Evolutionary conservation across 2,329 filamentous ascomycete species (phyloP).

Genomic region (Emericellopsis cladophorae): DNA sequence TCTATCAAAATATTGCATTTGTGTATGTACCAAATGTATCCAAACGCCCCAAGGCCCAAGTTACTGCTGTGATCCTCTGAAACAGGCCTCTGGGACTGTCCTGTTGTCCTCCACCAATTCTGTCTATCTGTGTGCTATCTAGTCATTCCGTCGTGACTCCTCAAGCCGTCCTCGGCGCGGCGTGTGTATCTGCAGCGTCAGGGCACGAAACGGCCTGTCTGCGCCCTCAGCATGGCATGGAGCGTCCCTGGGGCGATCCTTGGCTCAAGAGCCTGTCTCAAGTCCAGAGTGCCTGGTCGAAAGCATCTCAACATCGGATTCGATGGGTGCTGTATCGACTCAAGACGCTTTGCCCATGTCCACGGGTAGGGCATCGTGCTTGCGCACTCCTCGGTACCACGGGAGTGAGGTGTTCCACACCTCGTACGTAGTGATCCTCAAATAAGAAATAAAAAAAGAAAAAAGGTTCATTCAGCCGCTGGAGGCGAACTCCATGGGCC

Average conservation of each 20-base stretch:
- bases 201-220: too few species aligned
- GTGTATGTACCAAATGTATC: neutral
- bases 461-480: slow-evolving; percentile 15
- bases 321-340: too few species aligned
- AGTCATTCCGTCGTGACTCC: neutral
- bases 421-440: neutral
- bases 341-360: too few species aligned
- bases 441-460: neutral
- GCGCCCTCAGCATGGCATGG: too few species aligned
- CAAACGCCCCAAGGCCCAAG: neutral
- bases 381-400: too few species aligned
- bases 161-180: neutral
- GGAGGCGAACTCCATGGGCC: slow-evolving; percentile 11
- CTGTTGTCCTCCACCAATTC: neutral
- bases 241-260: too few species aligned
- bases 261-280: too few species aligned
- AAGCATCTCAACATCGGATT: too few species aligned
- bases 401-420: too few species aligned
- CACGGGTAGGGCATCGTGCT: too few species aligned
- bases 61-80: neutral
- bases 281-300: too few species aligned
- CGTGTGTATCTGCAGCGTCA: too few species aligned
- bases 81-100: slow-evolving; percentile 1
- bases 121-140: neutral
- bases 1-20: neutral